Conservation (phyloP, 2,329 filamentous ascomycete genomes). For the Aspergillus eucalypticola region DNA sequence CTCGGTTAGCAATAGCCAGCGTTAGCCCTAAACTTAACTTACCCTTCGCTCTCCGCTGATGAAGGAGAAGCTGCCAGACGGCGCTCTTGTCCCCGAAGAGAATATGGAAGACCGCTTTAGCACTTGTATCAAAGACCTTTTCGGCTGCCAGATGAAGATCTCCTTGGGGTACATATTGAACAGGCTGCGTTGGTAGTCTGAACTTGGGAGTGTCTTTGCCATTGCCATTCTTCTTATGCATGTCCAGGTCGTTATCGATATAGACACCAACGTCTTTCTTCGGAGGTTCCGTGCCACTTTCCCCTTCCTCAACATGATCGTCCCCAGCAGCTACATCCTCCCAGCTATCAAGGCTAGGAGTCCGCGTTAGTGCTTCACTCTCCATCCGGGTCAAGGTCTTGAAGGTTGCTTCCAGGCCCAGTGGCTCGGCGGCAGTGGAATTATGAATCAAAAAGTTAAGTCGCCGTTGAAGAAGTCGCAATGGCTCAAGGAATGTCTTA, state of each 20-base stretch:
- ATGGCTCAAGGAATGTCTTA: constrained; percentile 88
- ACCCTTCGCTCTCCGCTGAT: constrained; percentile 72
- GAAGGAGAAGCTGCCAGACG: constrained; percentile 87
- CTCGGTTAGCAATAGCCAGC: constrained; percentile 17
- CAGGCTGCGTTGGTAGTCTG: constrained; percentile 76
- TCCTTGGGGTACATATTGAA: constrained; percentile 79
- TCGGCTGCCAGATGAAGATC: constrained; percentile 76
- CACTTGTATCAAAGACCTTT: constrained; percentile 82
- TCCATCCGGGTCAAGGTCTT: constrained; percentile 75
- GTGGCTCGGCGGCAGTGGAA: constrained; percentile 69
- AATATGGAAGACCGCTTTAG: constrained; percentile 93
- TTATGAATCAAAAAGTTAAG: constrained; percentile 85
- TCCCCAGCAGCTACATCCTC: constrained; percentile 74
- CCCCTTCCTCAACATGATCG: constrained; percentile 51
- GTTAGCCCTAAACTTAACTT: constrained; percentile 17
- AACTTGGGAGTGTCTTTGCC: constrained; percentile 65
- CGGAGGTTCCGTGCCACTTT: constrained; percentile 37
- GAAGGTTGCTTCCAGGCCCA: constrained; percentile 69
- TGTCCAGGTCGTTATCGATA: constrained; percentile 62
- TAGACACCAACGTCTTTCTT: constrained; percentile 60
- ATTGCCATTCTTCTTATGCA: constrained; percentile 40
- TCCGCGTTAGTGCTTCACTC: constrained; percentile 57
- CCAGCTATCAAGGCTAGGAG: constrained; percentile 84
- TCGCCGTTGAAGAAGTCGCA: constrained; percentile 77
- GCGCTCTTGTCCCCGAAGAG: constrained; percentile 96